These are phyloP conservation scores for Clarireedia paspali DNA, from an alignment of 2,329 filamentous ascomycete genomes.

Conservation along the genomic window DNA sequence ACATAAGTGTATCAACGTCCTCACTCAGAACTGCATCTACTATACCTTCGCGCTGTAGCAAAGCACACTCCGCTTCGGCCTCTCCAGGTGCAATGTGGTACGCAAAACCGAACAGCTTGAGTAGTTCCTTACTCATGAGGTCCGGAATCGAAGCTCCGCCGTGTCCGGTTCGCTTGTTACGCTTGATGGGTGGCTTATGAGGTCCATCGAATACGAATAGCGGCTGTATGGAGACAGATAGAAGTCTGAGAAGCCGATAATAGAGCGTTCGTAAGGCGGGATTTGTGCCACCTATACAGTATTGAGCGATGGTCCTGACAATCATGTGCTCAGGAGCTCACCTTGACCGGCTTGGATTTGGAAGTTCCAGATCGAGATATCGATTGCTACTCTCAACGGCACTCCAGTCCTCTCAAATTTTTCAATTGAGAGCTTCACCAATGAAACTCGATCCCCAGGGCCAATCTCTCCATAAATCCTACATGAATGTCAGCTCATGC, in stretches of 20 bases:
- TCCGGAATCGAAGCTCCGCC: conserved; percentile 59
- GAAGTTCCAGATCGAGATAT: conserved; percentile 96
- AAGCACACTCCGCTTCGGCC: conserved; percentile 90
- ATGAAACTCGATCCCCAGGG: conserved; percentile 66
- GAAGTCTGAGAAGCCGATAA: conserved; percentile 75
- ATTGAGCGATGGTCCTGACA: conserved; percentile 7
- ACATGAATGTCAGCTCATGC: background rate
- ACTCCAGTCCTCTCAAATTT: conserved; percentile 62
- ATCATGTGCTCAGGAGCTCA: conserved; percentile 22
- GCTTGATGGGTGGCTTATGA: conserved; percentile 78
- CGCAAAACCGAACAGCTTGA: conserved; percentile 78
- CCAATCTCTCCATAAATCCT: conserved; percentile 92
- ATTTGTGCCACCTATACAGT: conserved; percentile 63
- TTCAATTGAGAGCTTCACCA: conserved; percentile 74
- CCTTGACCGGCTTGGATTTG: conserved; percentile 79
- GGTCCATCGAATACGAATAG: conserved; percentile 88
- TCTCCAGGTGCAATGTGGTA: conserved; percentile 86
- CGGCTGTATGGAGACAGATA: conserved; percentile 71
- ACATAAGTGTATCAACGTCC: conserved; percentile 97
- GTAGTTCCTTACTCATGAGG: conserved; percentile 73
- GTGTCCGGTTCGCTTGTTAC: conserved; percentile 66
- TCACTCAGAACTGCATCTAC: conserved; percentile 94
- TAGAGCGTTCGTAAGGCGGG: conserved; percentile 88
- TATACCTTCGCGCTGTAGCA: conserved; percentile 71
- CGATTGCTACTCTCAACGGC: conserved; percentile 81